Evolutionary conservation across 2,329 filamentous ascomycete species (phyloP), one percentile per base, ranked within the genome.

Genomic region (Colletotrichum limetticola): DNA sequence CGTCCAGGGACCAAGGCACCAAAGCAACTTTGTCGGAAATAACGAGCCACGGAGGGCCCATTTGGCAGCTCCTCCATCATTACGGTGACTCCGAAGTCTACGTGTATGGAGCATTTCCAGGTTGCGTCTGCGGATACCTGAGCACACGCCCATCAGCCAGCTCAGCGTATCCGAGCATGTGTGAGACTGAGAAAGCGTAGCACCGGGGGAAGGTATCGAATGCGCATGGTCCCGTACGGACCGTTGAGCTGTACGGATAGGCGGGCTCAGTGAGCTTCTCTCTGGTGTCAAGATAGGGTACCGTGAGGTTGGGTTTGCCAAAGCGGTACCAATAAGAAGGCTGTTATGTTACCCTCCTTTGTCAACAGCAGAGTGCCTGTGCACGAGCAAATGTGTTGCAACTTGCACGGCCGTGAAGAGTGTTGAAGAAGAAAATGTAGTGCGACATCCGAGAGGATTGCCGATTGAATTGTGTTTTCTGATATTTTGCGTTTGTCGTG

Each of bases 61-160:
- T 74, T 37, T 30, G 35, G n/a, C 35, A 62, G 61, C 56, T 74
- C 67, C 71, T 72, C 70, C 59, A 55, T 72, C 70, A 72, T 72
- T 62, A 74, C 71, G 71, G 71, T 74, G 71, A 74, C 71, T 71
- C 71, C 71, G 71, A 74, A 61, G 32, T 49, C 46, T 60, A 65
- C 14, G 14, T 42, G 5, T 19, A 42, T 12, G 32, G 32, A 35
- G 32, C 11, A 35, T 70, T 57, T 60, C 2, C 14, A n/a, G 62
- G 19, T 53, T n/a, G 53, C 30, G 52, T 65, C 42, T 35, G 46
- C 42, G 37, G 68, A 22, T 22, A 22, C 19, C 14, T 42, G 37
- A 19, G 63, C 55, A 37, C 62, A 69, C 58, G 52, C 59, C 59
- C 35, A 37, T 69, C 59, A 28, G 56, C 55, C 68, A 66, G 55